These are phyloP conservation scores for Angomonas ambiguus DNA, from an alignment of 208 protist species.

Conservation along the genomic window DNA sequence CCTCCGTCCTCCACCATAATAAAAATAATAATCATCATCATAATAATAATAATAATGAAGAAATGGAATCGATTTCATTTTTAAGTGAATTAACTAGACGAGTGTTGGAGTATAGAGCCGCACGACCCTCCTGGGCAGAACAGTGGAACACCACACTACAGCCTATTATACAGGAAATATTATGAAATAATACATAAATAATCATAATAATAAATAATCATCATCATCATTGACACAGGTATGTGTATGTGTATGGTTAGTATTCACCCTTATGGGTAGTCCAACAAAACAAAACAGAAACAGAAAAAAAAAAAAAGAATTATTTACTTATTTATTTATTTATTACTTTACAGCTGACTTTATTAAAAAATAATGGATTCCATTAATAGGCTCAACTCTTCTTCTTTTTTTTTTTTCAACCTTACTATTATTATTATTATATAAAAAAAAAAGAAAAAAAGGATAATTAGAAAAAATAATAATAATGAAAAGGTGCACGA, in stretches of 20 bases:
- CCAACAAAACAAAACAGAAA: too few relatives aligned
- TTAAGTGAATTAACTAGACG: background rate
- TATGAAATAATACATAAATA: slow-evolving; percentile 1
- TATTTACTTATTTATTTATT: background rate
- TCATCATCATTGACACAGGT: too few relatives aligned
- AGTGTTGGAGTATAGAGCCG: background rate
- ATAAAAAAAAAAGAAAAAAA: background rate
- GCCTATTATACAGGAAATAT: background rate
- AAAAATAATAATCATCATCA: background rate
- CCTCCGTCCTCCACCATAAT: too few relatives aligned
- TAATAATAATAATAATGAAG: background rate
- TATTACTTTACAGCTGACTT: background rate
- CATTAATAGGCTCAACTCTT: background rate
- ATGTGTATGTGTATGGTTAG: too few relatives aligned
- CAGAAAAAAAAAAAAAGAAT: too few relatives aligned
- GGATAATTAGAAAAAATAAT: background rate
- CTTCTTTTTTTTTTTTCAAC: background rate
- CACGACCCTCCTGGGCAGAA: background rate
- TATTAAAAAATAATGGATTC: background rate
- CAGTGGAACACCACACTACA: background rate
- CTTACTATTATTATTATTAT: background rate
- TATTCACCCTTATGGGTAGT: too few relatives aligned
- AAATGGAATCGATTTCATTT: background rate
- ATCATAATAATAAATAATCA: background rate
- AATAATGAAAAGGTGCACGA: background rate